These are phyloP conservation scores for Colletotrichum euphorbiae DNA, from an alignment of 2,329 filamentous ascomycete species.

Conservation along the genomic window DNA sequence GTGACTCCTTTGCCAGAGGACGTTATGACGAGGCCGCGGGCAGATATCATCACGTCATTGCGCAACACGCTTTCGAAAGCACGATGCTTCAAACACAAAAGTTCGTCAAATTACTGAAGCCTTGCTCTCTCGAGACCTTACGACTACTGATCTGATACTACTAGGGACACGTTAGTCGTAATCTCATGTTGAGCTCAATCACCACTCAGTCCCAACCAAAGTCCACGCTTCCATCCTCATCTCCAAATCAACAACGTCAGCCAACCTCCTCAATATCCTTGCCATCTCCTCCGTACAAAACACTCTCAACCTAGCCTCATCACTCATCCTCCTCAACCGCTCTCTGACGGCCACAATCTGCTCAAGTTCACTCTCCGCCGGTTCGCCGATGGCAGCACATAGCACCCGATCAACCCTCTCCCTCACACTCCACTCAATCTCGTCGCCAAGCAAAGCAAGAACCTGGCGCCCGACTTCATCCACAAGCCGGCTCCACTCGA, in stretches of 20 bases:
- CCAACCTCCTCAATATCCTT: background rate
- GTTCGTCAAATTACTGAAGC: no score
- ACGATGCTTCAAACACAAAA: no score
- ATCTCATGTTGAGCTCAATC: no score
- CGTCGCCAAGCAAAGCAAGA: background rate
- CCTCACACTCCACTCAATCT: background rate
- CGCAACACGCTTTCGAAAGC: no score
- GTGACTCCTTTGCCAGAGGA: no score
- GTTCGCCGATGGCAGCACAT: background rate
- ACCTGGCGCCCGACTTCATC: background rate
- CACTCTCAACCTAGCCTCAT: constrained; percentile 6
- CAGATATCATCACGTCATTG: no score
- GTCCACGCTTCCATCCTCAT: constrained; percentile 5
- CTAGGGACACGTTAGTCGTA: no score
- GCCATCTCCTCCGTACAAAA: constrained; percentile 35
- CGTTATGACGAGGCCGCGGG: no score
- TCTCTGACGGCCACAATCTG: constrained; percentile 13
- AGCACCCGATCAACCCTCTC: background rate
- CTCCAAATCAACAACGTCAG: background rate
- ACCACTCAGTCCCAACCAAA: constrained; percentile 7
- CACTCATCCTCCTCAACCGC: constrained; percentile 22
- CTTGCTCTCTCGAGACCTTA: no score
- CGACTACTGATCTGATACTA: no score
- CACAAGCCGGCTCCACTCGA: background rate
- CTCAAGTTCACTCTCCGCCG: constrained; percentile 4